Base-by-base conservation (phyloP, 257 asterid species). In the Avicennia marina region DNA sequence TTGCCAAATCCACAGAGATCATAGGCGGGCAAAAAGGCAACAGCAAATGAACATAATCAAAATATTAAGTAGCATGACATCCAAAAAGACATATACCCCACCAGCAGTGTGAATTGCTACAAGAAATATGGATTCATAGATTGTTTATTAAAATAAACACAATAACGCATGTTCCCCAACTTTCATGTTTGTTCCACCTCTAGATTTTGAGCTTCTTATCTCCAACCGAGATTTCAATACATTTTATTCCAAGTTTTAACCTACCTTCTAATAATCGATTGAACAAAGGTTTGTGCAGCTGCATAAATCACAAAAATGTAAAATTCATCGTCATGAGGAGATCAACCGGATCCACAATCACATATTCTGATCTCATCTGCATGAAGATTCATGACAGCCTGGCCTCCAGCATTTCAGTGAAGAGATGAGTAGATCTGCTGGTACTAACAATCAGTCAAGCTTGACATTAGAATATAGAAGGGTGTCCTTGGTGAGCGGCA, bases 401-500 rank as follows among this genome's bases (percentile, higher is more conserved):
- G 40, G 43, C 53, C 63, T 49, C 55, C 66, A n/a, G n/a, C n/a
- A n/a, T 54, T 64, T 66, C 53, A 45, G 54, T n/a, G 67, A 64
- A 46, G 48, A 53, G 60, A 34, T 62, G 9, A 47, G 8, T 29
- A 29, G 34, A 38, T 42, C 29, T 27, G 46, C 60, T 38, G n/a
- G 51, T 7, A 7, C 20, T 2, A 47, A 69, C 29, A 20, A 64
- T 74, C 66, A 87, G 75, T 91, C 98, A 49, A 91, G 90, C 85
- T 85, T 88, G 62, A 91, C 96, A 43, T 83, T 91, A 29, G 95
- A 88, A 73, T 91, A 91, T 40, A 91, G 73, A 72, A 91, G 95
- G 44, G 98, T 91, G 79, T 91, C 98, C 84, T 76, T 83, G 71
- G 98, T 88, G 64, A 91, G 66, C 51, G 98, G 82, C 98, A 91